Evolutionary conservation across 176 grass and related monocot species (phyloP), one percentile per base, ranked within the genome.

Genomic region (Oryza punctata): DNA sequence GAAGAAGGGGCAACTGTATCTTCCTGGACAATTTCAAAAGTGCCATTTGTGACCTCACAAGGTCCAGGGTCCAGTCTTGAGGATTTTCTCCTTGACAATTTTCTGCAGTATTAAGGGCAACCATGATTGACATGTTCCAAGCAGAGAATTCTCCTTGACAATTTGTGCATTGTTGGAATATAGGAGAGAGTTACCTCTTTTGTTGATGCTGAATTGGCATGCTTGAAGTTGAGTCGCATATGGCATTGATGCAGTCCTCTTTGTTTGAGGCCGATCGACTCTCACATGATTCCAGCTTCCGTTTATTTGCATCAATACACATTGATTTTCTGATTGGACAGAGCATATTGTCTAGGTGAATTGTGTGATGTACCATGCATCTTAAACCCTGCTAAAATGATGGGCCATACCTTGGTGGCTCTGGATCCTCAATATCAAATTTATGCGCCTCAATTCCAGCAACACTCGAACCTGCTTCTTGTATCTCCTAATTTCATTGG

Each of bases 371-470:
- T 79, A 24, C 15, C 27, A 83, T 19, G 73, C 32, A 76, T 65
- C 59, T 88, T 45, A 77, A 85, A 82, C 23, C 75, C 54, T 26
- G 68, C 49, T 27, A 69, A 69, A 67, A 46, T 23, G 27, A 81
- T 77, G 43, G 46, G 4, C 14, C 32, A 64, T 81, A 92, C 91
- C 87, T 84, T 67, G 80, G 44, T 81, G 52, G 54, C 19, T 72
- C 67, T 16, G 47, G 46, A 70, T 60, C 30, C 8, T 76, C 57
- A 35, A 76, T 67, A 72, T 75, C 54, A 84, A 25, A 32, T 87
- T 89, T 60, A 73, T 81, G 29, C 29, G 65, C 14, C 65, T 77
- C 80, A 63, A 11, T 29, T 63, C 15, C 49, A 87, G 46, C 3
- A 86, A 76, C 5, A 11, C 27, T 76, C 16, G 77, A 67, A 47